A percentile compares a stretch with the other conserved stretches of the same genome.
phyloP scores from a whole-genome alignment of 768 basidiomycete genomes.

The Trametopsis cervina region DNA sequence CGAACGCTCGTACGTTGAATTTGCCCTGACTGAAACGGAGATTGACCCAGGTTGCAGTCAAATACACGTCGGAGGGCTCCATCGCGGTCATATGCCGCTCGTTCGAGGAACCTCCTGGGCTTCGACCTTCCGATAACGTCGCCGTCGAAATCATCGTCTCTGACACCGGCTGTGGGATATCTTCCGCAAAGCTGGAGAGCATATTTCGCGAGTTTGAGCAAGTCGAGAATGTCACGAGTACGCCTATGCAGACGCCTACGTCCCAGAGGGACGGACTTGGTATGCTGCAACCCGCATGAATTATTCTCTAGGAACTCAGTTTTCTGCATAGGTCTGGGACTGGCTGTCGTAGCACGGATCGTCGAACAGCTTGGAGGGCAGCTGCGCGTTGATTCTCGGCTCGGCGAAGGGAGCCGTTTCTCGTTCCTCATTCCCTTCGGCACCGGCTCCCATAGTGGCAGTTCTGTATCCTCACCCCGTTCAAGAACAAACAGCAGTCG shows the following conservation, averaged over 20 bases:
- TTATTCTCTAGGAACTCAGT: slow-evolving; percentile 43
- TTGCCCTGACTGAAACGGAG: no score
- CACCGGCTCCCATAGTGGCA: slow-evolving; percentile 25
- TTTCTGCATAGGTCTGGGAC: slow-evolving; percentile 46
- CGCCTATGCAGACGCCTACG: not conserved
- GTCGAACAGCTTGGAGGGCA: slow-evolving; percentile 76
- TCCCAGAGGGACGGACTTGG: not conserved
- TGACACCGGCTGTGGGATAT: slow-evolving; percentile 72
- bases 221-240: slow-evolving; percentile 48
- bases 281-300: no score
- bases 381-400: slow-evolving; percentile 67
- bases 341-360: slow-evolving; percentile 77
- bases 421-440: slow-evolving; percentile 65
- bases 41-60: slow-evolving; percentile 36
- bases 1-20: slow-evolving; percentile 53
- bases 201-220: slow-evolving; percentile 81
- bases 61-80: slow-evolving; percentile 58
- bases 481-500: slow-evolving; percentile 25
- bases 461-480: slow-evolving; percentile 15
- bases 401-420: slow-evolving; percentile 63
- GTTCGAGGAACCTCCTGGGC: slow-evolving; percentile 44
- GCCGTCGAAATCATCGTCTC: slow-evolving; percentile 65
- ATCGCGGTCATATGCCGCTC: slow-evolving; percentile 53
- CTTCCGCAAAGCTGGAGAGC: slow-evolving; percentile 55
- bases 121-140: slow-evolving; percentile 36